These are phyloP conservation scores for Exserohilum rostratum DNA, from an alignment of 2,329 filamentous ascomycete species.

Conservation along the genomic window DNA sequence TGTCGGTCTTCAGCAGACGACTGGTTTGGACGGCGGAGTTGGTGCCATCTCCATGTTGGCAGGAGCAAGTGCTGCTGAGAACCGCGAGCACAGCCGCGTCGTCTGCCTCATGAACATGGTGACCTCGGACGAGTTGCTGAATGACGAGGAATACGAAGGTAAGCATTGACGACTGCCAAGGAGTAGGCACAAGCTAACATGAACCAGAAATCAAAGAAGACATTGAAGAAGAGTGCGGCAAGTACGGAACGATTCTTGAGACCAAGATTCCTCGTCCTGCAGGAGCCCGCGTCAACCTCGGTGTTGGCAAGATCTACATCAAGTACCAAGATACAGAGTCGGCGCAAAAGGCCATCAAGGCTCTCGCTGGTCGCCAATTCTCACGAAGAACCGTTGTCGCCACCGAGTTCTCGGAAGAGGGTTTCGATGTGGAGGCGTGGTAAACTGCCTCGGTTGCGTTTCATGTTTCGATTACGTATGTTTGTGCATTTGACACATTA, in stretches of 20 bases:
- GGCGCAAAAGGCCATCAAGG: constrained; percentile 81
- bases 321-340: constrained; percentile 83
- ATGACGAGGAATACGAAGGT: constrained; percentile 93
- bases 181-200: constrained; percentile 6
- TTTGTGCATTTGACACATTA: constrained; percentile 8
- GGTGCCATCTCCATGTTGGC: constrained; percentile 98
- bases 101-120: constrained; percentile 98
- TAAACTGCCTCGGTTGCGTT: constrained; percentile 50
- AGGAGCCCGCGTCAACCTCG: constrained; percentile 80
- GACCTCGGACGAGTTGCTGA: constrained; percentile 90
- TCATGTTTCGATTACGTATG: constrained; percentile 1
- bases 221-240: constrained; percentile 88
- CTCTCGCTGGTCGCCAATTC: constrained; percentile 95
- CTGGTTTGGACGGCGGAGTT: constrained; percentile 91
- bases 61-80: constrained; percentile 78
- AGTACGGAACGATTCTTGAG: constrained; percentile 84
- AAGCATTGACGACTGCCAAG: constrained; percentile 35
- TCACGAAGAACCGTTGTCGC: constrained; percentile 94
- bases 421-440: constrained; percentile 92
- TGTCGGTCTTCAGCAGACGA: constrained; percentile 90
- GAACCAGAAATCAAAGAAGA: constrained; percentile 92
- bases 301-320: constrained; percentile 97
- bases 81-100: constrained; percentile 78
- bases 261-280: constrained; percentile 90
- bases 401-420: constrained; percentile 97